Conservation (phyloP, 1,139 yeast genomes). For the Barnettozyma hawaiiensis region DNA sequence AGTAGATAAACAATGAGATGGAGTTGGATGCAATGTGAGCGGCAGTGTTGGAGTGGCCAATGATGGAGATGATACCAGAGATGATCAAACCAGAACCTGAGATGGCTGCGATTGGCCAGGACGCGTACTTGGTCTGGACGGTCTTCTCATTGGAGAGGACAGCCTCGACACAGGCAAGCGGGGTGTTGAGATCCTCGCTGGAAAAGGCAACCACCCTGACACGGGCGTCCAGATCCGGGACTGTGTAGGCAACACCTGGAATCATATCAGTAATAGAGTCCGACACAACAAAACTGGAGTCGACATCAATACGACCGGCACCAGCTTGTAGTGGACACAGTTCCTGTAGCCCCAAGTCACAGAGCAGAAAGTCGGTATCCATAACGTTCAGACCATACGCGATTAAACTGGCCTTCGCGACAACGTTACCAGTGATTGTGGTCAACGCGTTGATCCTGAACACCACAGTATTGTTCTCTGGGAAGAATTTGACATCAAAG, state of each 20-base stretch:
- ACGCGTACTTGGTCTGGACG: conserved; percentile 88
- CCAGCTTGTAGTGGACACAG: conserved; percentile 83
- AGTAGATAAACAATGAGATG: conserved; percentile 85
- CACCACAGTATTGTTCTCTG: conserved; percentile 53
- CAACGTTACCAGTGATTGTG: conserved; percentile 67
- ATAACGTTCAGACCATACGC: conserved; percentile 81
- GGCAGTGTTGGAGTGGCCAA: conserved; percentile 89
- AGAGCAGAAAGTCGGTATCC: conserved; percentile 51
- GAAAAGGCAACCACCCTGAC: conserved; percentile 68
- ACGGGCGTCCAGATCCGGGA: conserved; percentile 93
- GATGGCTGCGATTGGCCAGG: conserved; percentile 95
- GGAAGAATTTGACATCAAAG: conserved; percentile 71
- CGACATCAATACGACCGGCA: conserved; percentile 80
- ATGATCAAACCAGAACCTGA: conserved; percentile 83
- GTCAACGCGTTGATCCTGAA: conserved; percentile 77
- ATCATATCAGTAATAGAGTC: conserved; percentile 43
- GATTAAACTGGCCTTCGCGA: conserved; percentile 60
- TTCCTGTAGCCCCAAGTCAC: conserved; percentile 51
- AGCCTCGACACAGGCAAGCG: conserved; percentile 92
- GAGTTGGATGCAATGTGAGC: conserved; percentile 96
- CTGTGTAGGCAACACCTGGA: conserved; percentile 80
- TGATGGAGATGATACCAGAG: conserved; percentile 79
- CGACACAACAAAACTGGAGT: conserved; percentile 44
- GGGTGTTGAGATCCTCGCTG: conserved; percentile 36
- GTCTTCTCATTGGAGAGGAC: conserved; percentile 83